phyloP scores from a whole-genome alignment of 2,329 filamentous ascomycete species.

The Nectriaceae sp. region DNA sequence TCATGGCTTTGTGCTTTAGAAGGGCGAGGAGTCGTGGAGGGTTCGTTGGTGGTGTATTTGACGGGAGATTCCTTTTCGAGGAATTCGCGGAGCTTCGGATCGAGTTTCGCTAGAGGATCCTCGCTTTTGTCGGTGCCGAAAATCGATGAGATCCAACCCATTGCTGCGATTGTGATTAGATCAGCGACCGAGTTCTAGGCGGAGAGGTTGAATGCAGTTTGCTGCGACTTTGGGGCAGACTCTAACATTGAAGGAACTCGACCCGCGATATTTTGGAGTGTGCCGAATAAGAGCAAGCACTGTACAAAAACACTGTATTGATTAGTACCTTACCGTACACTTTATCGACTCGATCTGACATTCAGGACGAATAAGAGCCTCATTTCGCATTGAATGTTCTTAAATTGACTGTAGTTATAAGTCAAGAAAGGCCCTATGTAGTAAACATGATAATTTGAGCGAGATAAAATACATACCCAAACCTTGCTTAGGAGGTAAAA shows the following conservation, averaged over 20 bases:
- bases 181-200: neutral
- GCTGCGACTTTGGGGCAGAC: neutral
- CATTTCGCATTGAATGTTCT: no score
- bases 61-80: constrained; percentile 79
- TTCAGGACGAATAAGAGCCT: no score
- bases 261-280: constrained; percentile 9
- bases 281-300: no score
- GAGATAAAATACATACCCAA: no score
- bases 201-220: constrained; percentile 2
- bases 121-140: constrained; percentile 49
- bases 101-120: constrained; percentile 72
- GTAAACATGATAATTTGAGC: no score
- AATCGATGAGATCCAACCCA: constrained; percentile 61
- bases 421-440: no score
- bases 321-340: no score
- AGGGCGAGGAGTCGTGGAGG: constrained; percentile 15
- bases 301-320: no score
- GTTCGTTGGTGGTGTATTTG: constrained; percentile 55
- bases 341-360: no score
- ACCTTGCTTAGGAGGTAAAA: no score
- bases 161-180: constrained; percentile 27
- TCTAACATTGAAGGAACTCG: constrained; percentile 11
- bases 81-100: constrained; percentile 81
- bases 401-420: no score
- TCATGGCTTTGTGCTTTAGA: constrained; percentile 8